Evolutionary conservation across 2,329 filamentous ascomycete genomes (phyloP).

Genomic region (Ophiostoma australiae): DNA sequence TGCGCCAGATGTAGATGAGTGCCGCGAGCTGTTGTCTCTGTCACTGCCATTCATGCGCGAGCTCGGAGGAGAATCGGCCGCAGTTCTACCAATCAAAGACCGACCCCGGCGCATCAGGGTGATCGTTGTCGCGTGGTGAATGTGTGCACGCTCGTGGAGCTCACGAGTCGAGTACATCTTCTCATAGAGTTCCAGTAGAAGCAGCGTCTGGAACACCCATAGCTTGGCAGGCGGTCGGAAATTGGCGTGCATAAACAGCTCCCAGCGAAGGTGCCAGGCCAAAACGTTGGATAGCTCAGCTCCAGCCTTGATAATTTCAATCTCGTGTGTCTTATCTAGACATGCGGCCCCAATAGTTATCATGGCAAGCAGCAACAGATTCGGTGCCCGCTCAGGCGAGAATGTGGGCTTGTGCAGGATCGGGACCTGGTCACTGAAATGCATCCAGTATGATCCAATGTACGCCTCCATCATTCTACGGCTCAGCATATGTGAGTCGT

Average conservation of each 20-base stretch:
- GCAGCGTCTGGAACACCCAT: constrained; percentile 89
- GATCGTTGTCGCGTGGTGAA: constrained; percentile 92
- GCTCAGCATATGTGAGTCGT: constrained; percentile 65
- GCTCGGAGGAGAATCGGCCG: constrained; percentile 77
- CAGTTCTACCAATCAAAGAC: constrained; percentile 80
- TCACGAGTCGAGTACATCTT: constrained; percentile 95
- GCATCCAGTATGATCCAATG: constrained; percentile 87
- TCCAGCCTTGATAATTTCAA: constrained; percentile 68
- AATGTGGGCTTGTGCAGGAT: constrained; percentile 95
- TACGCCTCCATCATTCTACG: constrained; percentile 94
- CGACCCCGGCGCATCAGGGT: constrained; percentile 92
- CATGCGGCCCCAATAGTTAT: constrained; percentile 91
- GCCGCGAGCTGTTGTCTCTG: constrained; percentile 51
- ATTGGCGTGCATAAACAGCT: constrained; percentile 86
- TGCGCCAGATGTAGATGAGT: constrained; percentile 56
- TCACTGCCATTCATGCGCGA: constrained; percentile 62
- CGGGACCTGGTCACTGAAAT: constrained; percentile 90
- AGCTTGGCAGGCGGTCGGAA: constrained; percentile 89
- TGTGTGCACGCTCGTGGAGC: constrained; percentile 89
- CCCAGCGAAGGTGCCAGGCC: constrained; percentile 90
- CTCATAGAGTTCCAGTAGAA: constrained; percentile 88
- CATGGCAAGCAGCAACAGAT: constrained; percentile 77
- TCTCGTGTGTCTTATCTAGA: constrained; percentile 74
- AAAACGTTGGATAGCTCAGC: constrained; percentile 83
- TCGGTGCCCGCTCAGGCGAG: constrained; percentile 77